Percentiles rank a stretch among this genome's conserved stretches.
Evolutionary conservation across 2,329 filamentous ascomycete species (phyloP).

Genomic region (Mollisiaceae sp.): DNA sequence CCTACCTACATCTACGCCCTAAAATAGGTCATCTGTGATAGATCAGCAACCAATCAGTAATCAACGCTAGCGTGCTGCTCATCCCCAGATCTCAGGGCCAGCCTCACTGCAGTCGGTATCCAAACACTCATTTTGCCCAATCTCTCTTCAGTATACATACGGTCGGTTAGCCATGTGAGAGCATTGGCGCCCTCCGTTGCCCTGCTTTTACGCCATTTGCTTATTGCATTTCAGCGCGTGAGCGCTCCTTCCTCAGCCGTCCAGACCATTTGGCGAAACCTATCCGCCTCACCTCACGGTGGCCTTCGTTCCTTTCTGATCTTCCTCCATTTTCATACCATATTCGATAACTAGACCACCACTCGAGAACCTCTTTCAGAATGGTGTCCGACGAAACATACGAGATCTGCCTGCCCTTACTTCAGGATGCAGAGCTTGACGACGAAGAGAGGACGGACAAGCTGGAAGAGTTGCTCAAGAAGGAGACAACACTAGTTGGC

Average conservation of each 20-base stretch:
- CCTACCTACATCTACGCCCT: not conserved
- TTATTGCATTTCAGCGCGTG: slow-evolving; percentile 34
- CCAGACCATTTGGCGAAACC: slow-evolving; percentile 21
- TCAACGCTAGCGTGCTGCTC: slow-evolving; percentile 6
- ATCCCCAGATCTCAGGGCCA: slow-evolving; percentile 18
- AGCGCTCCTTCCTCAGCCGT: slow-evolving; percentile 33
- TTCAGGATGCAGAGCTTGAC: slow-evolving; percentile 81
- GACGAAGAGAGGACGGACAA: slow-evolving; percentile 96
- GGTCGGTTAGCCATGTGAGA: slow-evolving; percentile 37
- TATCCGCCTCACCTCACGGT: slow-evolving; percentile 15
- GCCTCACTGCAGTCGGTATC: slow-evolving; percentile 9
- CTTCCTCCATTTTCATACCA: slow-evolving; percentile 15
- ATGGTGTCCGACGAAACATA: slow-evolving; percentile 96
- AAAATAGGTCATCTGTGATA: slow-evolving; percentile 5
- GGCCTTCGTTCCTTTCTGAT: slow-evolving; percentile 21
- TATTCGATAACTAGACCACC: slow-evolving; percentile 4
- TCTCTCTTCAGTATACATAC: slow-evolving; percentile 18
- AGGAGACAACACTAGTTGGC: slow-evolving; percentile 77
- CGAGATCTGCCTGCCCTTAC: slow-evolving; percentile 86
- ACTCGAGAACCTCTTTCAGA: slow-evolving; percentile 18
- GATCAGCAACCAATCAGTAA: slow-evolving; percentile 14
- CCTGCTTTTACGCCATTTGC: slow-evolving; percentile 24
- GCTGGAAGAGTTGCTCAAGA: slow-evolving; percentile 83
- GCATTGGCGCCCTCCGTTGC: slow-evolving; percentile 35
- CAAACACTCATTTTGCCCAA: slow-evolving; percentile 9